phyloP scores from a whole-genome alignment of 1,284 basidiomycete species.

The Mycocalia duriaeana region DNA sequence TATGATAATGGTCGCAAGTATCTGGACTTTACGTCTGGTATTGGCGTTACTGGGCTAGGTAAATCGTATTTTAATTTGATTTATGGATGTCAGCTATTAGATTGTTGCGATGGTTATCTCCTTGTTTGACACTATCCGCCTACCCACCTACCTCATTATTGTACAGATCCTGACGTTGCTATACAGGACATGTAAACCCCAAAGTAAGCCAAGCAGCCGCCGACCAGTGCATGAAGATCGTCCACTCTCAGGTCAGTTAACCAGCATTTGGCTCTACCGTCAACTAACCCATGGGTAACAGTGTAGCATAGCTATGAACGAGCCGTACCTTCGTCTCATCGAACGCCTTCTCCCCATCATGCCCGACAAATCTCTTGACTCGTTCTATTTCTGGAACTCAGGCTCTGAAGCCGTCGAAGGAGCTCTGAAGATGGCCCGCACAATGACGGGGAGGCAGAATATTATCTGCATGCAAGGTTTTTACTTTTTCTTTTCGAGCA shows the following conservation, averaged over 20 bases:
- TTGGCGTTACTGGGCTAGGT: constrained; percentile 80
- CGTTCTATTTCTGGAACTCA: constrained; percentile 96
- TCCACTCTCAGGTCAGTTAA: constrained; percentile 65
- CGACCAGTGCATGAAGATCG: constrained; percentile 77
- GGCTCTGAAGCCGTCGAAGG: constrained; percentile 89
- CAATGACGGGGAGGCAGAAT: constrained; percentile 77
- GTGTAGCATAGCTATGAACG: constrained; percentile 78
- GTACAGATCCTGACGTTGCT: not conserved
- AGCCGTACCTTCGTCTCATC: constrained; percentile 74
- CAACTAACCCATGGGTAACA: constrained; percentile 22
- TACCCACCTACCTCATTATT: not conserved
- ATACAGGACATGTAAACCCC: constrained; percentile 80
- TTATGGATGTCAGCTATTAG: not conserved
- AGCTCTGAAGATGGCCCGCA: constrained; percentile 76
- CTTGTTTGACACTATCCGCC: not conserved
- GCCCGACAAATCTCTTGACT: constrained; percentile 84
- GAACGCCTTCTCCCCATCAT: constrained; percentile 76
- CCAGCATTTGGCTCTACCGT: not conserved
- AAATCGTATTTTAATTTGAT: constrained; percentile 14
- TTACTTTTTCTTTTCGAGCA: constrained; percentile 6
- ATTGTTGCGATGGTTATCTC: not conserved
- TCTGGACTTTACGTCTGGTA: constrained; percentile 85
- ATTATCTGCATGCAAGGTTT: constrained; percentile 85
- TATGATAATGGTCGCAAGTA: constrained; percentile 67
- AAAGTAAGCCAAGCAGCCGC: constrained; percentile 83